Conservation (phyloP, 257 asterid species). For the Lithospermum erythrorhizon region DNA sequence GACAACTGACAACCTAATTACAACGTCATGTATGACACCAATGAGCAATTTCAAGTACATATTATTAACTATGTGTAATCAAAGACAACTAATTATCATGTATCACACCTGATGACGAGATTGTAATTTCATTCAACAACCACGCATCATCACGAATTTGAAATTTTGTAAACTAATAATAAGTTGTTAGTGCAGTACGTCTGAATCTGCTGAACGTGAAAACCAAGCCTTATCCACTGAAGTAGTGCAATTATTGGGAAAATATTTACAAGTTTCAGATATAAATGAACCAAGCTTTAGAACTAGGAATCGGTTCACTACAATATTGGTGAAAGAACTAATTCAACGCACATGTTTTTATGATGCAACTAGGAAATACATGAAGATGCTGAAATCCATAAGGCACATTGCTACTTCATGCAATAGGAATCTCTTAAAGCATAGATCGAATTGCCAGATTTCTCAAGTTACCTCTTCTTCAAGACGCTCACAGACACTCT, state of each 20-base stretch:
- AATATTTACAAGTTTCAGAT: too few species aligned
- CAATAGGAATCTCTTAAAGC: not conserved
- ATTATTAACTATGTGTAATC: too few species aligned
- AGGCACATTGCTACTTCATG: not conserved
- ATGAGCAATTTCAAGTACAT: not conserved
- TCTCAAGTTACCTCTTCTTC: conserved; percentile 63
- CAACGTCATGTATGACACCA: too few species aligned
- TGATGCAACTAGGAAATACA: not conserved
- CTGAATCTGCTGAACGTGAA: not conserved
- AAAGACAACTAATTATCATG: not conserved
- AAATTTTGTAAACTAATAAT: not conserved
- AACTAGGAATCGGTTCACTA: not conserved
- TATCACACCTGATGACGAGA: not conserved
- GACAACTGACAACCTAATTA: too few species aligned
- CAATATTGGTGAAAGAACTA: not conserved
- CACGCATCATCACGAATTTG: not conserved
- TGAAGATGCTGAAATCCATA: not conserved
- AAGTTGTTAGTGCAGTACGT: not conserved
- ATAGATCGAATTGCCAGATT: not conserved
- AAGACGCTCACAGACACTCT: conserved; percentile 58
- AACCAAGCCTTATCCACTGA: too few species aligned
- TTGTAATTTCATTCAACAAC: not conserved
- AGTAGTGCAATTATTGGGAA: not conserved
- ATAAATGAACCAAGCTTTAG: not conserved
- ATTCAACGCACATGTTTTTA: not conserved